A percentile compares a stretch with the other conserved stretches of the same genome.
These are phyloP conservation scores for Globisporangium splendens DNA, from an alignment of 352 stramenopile species.

Conservation along the genomic window DNA sequence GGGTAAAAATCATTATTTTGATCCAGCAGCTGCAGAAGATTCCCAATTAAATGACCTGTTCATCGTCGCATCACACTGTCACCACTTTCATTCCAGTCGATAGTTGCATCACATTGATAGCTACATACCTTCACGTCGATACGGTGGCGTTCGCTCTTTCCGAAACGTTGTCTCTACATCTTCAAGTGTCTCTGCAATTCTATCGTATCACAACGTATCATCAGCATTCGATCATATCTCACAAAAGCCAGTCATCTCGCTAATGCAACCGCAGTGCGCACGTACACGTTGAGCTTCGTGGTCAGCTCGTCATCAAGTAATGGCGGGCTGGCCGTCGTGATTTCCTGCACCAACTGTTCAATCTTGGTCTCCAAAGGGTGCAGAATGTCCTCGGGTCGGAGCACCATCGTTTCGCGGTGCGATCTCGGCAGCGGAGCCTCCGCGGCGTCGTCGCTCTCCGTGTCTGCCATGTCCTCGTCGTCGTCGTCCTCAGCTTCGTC, in stretches of 20 bases:
- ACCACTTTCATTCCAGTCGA: no score
- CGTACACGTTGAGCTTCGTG: slow-evolving; percentile 75
- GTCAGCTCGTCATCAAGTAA: slow-evolving; percentile 60
- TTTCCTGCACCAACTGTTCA: slow-evolving; percentile 61
- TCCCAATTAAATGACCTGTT: slow-evolving; percentile 72
- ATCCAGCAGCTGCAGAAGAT: slow-evolving; percentile 72
- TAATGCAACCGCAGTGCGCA: background rate
- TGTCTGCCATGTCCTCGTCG: slow-evolving; percentile 8
- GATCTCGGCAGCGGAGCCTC: slow-evolving; percentile 11
- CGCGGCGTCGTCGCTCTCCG: slow-evolving; percentile 1
- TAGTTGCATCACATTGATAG: background rate
- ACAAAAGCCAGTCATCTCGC: slow-evolving; percentile 6
- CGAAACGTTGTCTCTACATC: slow-evolving; percentile 74
- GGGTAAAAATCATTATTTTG: slow-evolving; percentile 82
- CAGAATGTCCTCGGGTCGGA: slow-evolving; percentile 39
- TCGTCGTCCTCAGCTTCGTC: slow-evolving; percentile 9
- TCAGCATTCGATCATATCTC: background rate
- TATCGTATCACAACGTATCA: slow-evolving; percentile 13
- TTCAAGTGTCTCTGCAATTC: slow-evolving; percentile 74
- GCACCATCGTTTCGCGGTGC: slow-evolving; percentile 23
- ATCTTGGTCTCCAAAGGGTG: slow-evolving; percentile 57
- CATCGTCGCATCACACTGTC: background rate
- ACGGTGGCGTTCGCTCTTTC: slow-evolving; percentile 67
- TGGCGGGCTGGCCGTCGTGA: slow-evolving; percentile 39
- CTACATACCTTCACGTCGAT: slow-evolving; percentile 60